Base-by-base conservation (phyloP, 805 yeast species). In the Monosporozyma yasuniensis region DNA sequence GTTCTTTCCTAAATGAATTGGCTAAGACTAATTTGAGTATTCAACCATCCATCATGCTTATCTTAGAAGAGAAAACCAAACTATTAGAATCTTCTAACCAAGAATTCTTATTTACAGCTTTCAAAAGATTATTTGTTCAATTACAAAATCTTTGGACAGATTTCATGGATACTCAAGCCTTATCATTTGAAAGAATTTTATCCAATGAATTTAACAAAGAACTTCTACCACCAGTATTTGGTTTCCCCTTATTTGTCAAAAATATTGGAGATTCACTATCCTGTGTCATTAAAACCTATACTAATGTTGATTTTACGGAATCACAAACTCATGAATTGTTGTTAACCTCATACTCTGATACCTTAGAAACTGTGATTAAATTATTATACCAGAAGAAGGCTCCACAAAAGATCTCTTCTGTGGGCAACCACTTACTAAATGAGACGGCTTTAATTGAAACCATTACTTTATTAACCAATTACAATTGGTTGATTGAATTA, bases 61-160 rank as follows among this genome's bases (percentile, higher is more conserved):
- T 71, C 37, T 55, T 79, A 9, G 82, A 80, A 51, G 49, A 54
- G 7, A 56, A 65, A 23, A 63, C 68, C 5, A 57, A 56, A 22
- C 60, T 57, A 10, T 60, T 72, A 18, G 74, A 74, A 9, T 67
- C 77, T 8, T 71, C 83, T 1, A 77, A 79, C 61, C 89, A 83
- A 59, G 96, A 86, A 54, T 87, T 75, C 56, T 67, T 76, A 19
- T 69, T 77, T 51, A 72, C 74, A 38, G 70, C 75, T 47, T 69
- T 83, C 53, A 72, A 70, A 30, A 78, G 77, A 52, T 55, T 81
- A 4, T 66, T 71, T n/a, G 79, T 79, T 27, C 77, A 76, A 60
- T 69, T 80, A 42, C 67, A 67, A 39, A 66, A 65, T 34, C 69
- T 71, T 16, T 87, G 95, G 95, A 67, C 67, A 18, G 77, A 76